These are phyloP conservation scores for Maudiozyma bulderi DNA, from an alignment of 805 yeast species.

Conservation along the genomic window DNA sequence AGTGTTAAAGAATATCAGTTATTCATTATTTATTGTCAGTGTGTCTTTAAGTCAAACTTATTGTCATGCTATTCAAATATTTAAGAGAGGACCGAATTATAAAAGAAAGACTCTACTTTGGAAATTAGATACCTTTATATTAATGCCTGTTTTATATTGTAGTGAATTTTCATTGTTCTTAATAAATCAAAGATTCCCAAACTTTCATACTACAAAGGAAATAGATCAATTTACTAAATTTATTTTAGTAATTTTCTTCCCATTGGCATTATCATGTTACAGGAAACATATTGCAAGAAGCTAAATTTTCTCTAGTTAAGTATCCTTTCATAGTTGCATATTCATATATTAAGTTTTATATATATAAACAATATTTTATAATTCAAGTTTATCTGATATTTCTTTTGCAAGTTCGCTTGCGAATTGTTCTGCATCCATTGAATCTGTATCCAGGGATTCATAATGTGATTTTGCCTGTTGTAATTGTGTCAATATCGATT, in stretches of 20 bases:
- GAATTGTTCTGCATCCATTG: slow-evolving; percentile 10
- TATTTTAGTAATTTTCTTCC: slow-evolving; percentile 20
- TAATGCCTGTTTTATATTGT: slow-evolving; percentile 20
- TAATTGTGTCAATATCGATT: slow-evolving; percentile 10
- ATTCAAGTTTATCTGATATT: slow-evolving; percentile 1
- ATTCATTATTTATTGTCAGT: slow-evolving; percentile 23
- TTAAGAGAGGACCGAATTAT: slow-evolving; percentile 8
- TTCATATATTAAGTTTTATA: no score
- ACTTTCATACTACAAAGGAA: slow-evolving; percentile 17
- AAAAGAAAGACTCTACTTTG: slow-evolving; percentile 9
- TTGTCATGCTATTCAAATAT: slow-evolving; percentile 22
- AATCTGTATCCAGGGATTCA: slow-evolving; percentile 4
- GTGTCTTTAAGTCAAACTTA: slow-evolving; percentile 21
- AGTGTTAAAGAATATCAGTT: slow-evolving; percentile 23
- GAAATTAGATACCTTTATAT: slow-evolving; percentile 14
- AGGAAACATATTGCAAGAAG: slow-evolving; percentile 6
- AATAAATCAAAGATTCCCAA: slow-evolving; percentile 19
- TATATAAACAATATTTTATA: background rate
- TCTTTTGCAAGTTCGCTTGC: slow-evolving; percentile 22
- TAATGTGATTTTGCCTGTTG: slow-evolving; percentile 15
- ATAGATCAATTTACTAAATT: slow-evolving; percentile 19
- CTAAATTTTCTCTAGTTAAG: background rate
- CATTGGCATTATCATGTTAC: slow-evolving; percentile 18
- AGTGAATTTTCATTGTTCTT: slow-evolving; percentile 26
- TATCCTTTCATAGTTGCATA: background rate